Base-by-base conservation (phyloP, 176 grass and related monocot species). In the Avena sativa region DNA sequence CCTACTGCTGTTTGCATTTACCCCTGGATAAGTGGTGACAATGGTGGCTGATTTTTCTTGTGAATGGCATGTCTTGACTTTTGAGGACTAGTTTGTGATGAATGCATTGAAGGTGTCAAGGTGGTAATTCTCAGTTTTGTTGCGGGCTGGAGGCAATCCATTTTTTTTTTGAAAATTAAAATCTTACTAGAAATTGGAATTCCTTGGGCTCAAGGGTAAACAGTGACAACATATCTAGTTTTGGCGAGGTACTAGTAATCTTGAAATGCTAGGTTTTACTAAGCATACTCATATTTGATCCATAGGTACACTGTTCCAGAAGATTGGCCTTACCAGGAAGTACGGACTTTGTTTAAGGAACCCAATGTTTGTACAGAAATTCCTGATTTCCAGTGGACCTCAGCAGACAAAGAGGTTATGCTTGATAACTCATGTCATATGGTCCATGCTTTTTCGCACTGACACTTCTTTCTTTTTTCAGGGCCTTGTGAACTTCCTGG, bases 261-360 rank as follows among this genome's bases (percentile, higher is more conserved):
- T 71, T 74, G 19, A 74, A 60, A 19, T 79, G 8, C 21, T 81
- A 47, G 34, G 9, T 85, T 77, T 56, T 79, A 76, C 25, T 59
- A 9, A 65, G 19, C 40, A 14, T 16, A 16, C 79, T 80, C 5
- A 63, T 69, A 38, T 28, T 82, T 84, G 49, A 40, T 81, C 14
- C 58, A 78, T 85, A 98, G 96, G 85, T 98, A 87, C 83, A 88
- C 85, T 85, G 91, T 98, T 80, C 93, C 91, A 53, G 88, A 98
- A 83, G 93, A 95, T 14, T 98, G 96, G 96, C 96, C 96, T 80
- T 98, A 95, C 78, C 84, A 88, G 78, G 96, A 98, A 90, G 92
- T 92, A 89, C 88, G 93, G 17, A 79, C 46, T 2, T 89, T 95
- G 87, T 98, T 98, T 81, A 95, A 94, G 86, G 76, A 95, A 84